phyloP scores from a whole-genome alignment of 2,329 filamentous ascomycete species.

The Monosporascus sp. region DNA sequence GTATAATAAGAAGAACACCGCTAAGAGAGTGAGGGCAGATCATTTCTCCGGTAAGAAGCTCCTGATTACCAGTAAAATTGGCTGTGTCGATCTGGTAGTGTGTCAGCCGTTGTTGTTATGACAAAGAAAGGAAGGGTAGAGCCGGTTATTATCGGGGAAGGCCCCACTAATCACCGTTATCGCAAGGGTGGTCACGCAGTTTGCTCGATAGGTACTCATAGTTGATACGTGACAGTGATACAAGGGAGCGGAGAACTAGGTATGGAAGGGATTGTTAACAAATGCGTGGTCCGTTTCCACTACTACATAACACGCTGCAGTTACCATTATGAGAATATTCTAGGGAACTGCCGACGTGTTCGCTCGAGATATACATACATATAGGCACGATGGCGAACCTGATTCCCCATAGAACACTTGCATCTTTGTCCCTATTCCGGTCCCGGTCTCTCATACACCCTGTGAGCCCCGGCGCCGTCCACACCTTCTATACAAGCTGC shows the following conservation, averaged over 20 bases:
- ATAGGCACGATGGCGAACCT: constrained; percentile 7
- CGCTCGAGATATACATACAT: background rate
- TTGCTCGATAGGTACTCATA: too few species aligned
- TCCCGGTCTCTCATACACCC: constrained; percentile 1
- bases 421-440: constrained; percentile 4
- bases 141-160: background rate
- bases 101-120: background rate
- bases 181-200: background rate
- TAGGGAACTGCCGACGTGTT: background rate
- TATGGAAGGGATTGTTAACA: background rate
- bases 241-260: background rate
- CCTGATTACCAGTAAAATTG: background rate
- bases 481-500: constrained; percentile 8
- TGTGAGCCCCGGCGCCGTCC: constrained; percentile 5
- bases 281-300: background rate
- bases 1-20: too few species aligned
- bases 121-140: background rate
- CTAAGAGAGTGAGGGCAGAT: too few species aligned
- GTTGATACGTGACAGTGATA: background rate
- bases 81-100: background rate
- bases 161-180: background rate
- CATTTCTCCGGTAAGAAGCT: too few species aligned
- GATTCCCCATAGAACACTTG: constrained; percentile 4
- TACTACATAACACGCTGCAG: background rate
- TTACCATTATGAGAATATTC: background rate